phyloP scores from a whole-genome alignment of 176 grass and related monocot species.

The Rhynchospora pubera region DNA sequence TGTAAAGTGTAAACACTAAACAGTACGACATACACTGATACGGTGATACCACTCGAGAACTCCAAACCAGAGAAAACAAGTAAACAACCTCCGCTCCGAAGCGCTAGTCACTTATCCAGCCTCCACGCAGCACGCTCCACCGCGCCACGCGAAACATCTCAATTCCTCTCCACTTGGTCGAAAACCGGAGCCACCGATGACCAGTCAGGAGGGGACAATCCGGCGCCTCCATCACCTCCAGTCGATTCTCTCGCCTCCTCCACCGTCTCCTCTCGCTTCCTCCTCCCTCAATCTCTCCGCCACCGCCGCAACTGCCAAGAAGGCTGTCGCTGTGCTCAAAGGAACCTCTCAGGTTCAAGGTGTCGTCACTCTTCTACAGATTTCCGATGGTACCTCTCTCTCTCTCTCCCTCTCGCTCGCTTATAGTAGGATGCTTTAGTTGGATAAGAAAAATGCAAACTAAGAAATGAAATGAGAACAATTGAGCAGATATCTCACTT shows the following conservation, averaged over 20 bases:
- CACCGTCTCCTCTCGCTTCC: background rate
- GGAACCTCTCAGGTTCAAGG: constrained; percentile 28
- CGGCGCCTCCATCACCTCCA: constrained; percentile 16
- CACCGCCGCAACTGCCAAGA: constrained; percentile 26
- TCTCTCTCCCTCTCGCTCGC: background rate
- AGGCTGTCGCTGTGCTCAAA: constrained; percentile 30
- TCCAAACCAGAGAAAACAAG: too few relatives aligned
- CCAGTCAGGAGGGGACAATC: background rate
- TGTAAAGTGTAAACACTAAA: too few relatives aligned
- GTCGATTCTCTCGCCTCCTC: constrained; percentile 16
- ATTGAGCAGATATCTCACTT: background rate
- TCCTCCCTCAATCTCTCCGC: background rate
- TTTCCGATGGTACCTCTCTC: constrained; percentile 18
- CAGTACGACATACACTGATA: too few relatives aligned
- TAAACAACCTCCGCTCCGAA: too few relatives aligned
- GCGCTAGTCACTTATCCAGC: too few relatives aligned
- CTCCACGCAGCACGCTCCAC: too few relatives aligned
- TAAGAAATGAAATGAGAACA: too few relatives aligned
- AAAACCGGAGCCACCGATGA: background rate
- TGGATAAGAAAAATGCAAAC: background rate
- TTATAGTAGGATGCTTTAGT: background rate
- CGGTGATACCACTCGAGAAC: too few relatives aligned
- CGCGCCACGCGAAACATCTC: background rate
- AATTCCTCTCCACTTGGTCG: background rate
- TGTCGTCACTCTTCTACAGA: constrained; percentile 38